Evolutionary conservation across 2,329 filamentous ascomycete genomes (phyloP).

Genomic region (Fusarium pseudonygamai): DNA sequence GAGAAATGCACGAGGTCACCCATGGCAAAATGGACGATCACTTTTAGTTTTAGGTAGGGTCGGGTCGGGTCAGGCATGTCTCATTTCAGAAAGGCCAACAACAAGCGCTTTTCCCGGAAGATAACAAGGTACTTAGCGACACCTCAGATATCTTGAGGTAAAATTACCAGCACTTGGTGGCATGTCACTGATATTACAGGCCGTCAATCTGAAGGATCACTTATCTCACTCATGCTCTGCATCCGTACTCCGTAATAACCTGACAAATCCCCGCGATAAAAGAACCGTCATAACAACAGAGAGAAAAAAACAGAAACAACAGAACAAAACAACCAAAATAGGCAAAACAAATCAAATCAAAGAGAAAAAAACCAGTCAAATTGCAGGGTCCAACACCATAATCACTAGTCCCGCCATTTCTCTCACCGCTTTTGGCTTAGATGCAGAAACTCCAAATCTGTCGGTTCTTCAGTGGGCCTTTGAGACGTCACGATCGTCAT

Average conservation of each 20-base stretch:
- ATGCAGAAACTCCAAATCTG: slow-evolving; percentile 21
- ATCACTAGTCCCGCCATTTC: slow-evolving; percentile 20
- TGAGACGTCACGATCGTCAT: not conserved
- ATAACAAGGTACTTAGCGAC: not conserved
- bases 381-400: slow-evolving; percentile 38
- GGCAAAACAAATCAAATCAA: slow-evolving; percentile 15
- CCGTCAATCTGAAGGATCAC: not conserved
- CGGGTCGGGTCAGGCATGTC: not conserved
- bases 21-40: slow-evolving; percentile 24
- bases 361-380: slow-evolving; percentile 25
- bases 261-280: not conserved
- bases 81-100: slow-evolving; percentile 10
- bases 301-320: not conserved
- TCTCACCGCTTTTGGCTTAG: slow-evolving; percentile 37
- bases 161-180: not conserved
- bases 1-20: slow-evolving; percentile 26
- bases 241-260: not conserved
- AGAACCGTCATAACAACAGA: not conserved
- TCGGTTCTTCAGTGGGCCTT: not conserved
- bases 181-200: not conserved
- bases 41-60: slow-evolving; percentile 3
- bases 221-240: not conserved
- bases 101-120: slow-evolving; percentile 20
- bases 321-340: slow-evolving; percentile 1
- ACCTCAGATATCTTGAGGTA: slow-evolving; percentile 5